Base-by-base conservation (phyloP, 192 early-diverging fungal species). In the Backusella luteola region DNA sequence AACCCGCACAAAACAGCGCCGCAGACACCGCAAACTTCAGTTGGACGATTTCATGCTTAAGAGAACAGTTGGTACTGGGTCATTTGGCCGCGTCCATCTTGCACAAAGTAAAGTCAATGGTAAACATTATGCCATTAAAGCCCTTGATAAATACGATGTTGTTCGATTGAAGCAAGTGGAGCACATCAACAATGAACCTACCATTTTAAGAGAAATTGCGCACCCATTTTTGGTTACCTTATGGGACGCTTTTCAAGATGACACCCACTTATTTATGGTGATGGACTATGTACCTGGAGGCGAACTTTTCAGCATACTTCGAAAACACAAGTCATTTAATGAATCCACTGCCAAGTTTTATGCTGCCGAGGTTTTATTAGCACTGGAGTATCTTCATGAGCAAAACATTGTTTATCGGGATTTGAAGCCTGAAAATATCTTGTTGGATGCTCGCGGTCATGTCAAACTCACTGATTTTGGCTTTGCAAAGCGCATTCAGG, bases 401-500 rank as follows among this genome's bases (percentile, higher is more conserved):
- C 94, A 96, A 73, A 93, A 95, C 7, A 99, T 99, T 59, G 92
- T 91, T 19, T 96, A 99, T 79, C 84, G 96, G 42, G 94, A 93
- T 71, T 85, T 93, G 42, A 93, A 94, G 80, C 91, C 91, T 0
- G 92, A 92, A 74, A 94, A 98, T 74, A 94, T 97, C 73, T 84
- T 98, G 21, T 86, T 98, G 69, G 92, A 91, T 75, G 87, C 89
- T 36, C 91, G 95, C 63, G 96, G 96, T 0, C 96, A 97, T 78
- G 91, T 97, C 83, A 97, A 97, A 79, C 80, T 97, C 69, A 96
- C 94, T 12, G 97, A 98, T 78, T 98, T 98, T 94, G 97, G 97
- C 6, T 87, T 98, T 6, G 96, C 95, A 21, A 81, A 83, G 19
- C 80, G 77, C 15, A 80, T 84, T 66, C 76, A 77, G 6, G 77